These are phyloP conservation scores for Mortierella claussenii DNA, from an alignment of 192 early-diverging fungal species.

Conservation along the genomic window DNA sequence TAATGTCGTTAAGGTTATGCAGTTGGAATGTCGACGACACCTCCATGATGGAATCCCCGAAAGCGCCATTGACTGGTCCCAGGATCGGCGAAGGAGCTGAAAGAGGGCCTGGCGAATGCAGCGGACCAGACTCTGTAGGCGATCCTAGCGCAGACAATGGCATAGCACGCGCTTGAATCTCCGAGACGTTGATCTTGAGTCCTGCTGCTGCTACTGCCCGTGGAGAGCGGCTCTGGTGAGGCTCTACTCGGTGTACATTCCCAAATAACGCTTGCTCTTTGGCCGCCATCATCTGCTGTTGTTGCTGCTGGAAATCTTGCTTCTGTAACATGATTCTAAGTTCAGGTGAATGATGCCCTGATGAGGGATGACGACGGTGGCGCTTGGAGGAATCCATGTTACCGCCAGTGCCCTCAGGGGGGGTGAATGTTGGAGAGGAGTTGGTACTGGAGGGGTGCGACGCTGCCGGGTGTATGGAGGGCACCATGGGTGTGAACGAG, in stretches of 20 bases:
- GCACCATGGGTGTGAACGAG: conserved; percentile 36
- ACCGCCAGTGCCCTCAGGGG: conserved; percentile 9
- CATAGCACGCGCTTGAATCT: conserved; percentile 28
- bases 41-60: conserved; percentile 27
- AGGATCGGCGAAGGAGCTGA: conserved; percentile 36
- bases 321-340: conserved; percentile 40
- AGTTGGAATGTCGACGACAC: conserved; percentile 36
- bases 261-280: conserved; percentile 25
- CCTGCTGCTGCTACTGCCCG: conserved; percentile 19
- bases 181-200: conserved; percentile 38
- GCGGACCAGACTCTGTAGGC: conserved; percentile 15
- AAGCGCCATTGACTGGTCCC: conserved; percentile 13
- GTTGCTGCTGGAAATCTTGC: conserved; percentile 39
- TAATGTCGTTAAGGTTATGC: conserved; percentile 40
- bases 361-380: conserved; percentile 48
- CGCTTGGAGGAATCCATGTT: conserved; percentile 12
- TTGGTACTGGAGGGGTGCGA: conserved; percentile 24
- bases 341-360: conserved; percentile 48
- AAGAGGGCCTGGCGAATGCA: conserved; percentile 37
- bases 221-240: conserved; percentile 43
- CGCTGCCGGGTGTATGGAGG: conserved; percentile 36
- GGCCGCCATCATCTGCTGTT: conserved; percentile 39
- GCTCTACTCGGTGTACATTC: conserved; percentile 17
- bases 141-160: conserved; percentile 36
- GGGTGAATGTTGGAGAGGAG: conserved; percentile 21